Conservation (phyloP, 2,329 filamentous ascomycete species). For the Didymella exigua region DNA sequence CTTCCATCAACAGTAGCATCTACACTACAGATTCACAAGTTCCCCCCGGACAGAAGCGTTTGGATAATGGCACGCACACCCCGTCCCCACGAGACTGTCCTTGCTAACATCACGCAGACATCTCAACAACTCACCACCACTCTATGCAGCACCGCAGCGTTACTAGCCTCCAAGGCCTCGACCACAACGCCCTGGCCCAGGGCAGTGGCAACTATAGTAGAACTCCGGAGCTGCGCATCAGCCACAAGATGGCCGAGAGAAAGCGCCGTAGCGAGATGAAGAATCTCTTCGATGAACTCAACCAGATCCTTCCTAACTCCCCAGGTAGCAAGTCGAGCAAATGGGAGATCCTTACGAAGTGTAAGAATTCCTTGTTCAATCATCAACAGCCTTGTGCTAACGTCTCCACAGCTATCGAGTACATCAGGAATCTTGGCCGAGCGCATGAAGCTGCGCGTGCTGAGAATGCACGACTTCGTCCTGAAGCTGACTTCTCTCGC, state of each 20-base stretch:
- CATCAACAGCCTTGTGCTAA: slow-evolving; percentile 12
- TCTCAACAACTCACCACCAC: slow-evolving; percentile 69
- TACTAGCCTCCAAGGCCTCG: slow-evolving; percentile 66
- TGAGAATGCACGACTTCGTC: slow-evolving; percentile 51
- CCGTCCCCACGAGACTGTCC: slow-evolving; percentile 3
- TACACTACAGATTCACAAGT: slow-evolving; percentile 76
- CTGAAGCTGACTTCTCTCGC: slow-evolving; percentile 52
- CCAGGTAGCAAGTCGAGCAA: slow-evolving; percentile 85
- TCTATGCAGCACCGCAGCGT: slow-evolving; percentile 76
- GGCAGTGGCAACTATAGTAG: slow-evolving; percentile 78
- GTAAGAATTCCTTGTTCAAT: slow-evolving; percentile 56
- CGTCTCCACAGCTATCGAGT: slow-evolving; percentile 53
- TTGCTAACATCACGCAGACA: slow-evolving; percentile 44
- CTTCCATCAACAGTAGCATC: slow-evolving; percentile 79
- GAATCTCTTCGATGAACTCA: slow-evolving; percentile 79
- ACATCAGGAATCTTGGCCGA: slow-evolving; percentile 51
- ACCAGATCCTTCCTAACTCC: slow-evolving; percentile 78
- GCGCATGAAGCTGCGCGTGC: slow-evolving; percentile 47
- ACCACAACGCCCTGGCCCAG: slow-evolving; percentile 58
- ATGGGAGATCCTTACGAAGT: slow-evolving; percentile 87
- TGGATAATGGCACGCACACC: slow-evolving; percentile 64
- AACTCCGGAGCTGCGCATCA: slow-evolving; percentile 80
- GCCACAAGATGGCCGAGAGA: slow-evolving; percentile 83
- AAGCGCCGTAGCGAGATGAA: slow-evolving; percentile 90
- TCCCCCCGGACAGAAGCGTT: slow-evolving; percentile 71